Evolutionary conservation across 2,329 filamentous ascomycete species (phyloP).

Genomic region (Fusarium austroafricanum): DNA sequence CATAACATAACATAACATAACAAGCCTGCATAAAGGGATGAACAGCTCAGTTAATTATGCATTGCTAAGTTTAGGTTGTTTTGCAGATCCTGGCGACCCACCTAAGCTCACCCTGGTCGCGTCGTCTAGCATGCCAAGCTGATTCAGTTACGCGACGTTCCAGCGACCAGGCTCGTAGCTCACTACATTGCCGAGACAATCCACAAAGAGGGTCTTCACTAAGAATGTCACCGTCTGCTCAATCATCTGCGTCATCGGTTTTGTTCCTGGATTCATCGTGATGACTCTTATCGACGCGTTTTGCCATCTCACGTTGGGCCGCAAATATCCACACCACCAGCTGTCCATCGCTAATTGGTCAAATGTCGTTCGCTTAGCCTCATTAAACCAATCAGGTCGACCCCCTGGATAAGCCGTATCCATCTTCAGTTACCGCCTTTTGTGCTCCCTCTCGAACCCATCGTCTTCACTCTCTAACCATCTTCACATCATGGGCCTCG

Average conservation of each 20-base stretch:
- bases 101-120: background rate
- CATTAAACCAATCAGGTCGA: background rate
- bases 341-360: conserved; percentile 24
- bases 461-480: background rate
- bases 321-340: conserved; percentile 23
- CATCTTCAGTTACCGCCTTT: conserved; percentile 35
- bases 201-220: conserved; percentile 2
- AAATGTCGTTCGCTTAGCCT: background rate
- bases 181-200: background rate
- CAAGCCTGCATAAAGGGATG: background rate
- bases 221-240: no score
- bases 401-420: conserved; percentile 17
- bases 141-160: no score
- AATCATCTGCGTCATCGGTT: conserved; percentile 6
- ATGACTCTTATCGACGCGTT: conserved; percentile 15
- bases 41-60: background rate
- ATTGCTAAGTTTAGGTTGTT: background rate
- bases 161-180: background rate
- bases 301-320: conserved; percentile 22
- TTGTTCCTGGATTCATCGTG: background rate
- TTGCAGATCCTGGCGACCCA: no score
- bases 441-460: conserved; percentile 12
- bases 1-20: no score
- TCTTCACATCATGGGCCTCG: conserved; percentile 25
- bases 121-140: background rate